These are phyloP conservation scores for Plasmodium gonderi DNA, from an alignment of 169 alveolate genomes.

Conservation along the genomic window DNA sequence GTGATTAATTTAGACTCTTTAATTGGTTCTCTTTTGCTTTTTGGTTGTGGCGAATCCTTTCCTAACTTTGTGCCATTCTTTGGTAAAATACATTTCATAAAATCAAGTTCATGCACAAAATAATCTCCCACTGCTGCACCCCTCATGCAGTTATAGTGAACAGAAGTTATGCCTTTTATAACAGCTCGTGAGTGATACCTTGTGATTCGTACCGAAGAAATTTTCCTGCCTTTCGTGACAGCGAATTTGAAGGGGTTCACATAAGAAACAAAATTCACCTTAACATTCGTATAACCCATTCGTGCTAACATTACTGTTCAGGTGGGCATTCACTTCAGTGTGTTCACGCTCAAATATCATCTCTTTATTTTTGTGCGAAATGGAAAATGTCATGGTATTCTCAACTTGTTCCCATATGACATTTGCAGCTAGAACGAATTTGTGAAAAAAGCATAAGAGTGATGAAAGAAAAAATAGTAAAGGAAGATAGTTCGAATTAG, in stretches of 20 bases:
- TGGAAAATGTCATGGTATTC: neutral
- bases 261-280: no score
- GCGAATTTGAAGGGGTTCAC: neutral
- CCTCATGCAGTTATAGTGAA: neutral
- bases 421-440: no score
- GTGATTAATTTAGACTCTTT: slow-evolving; percentile 26
- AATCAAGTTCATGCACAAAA: slow-evolving; percentile 52
- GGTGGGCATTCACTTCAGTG: neutral
- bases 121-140: neutral
- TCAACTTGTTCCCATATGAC: no score
- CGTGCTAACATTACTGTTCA: neutral
- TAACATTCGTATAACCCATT: no score
- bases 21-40: neutral
- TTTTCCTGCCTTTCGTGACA: neutral
- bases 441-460: no score
- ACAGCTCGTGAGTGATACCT: neutral
- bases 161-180: neutral
- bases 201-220: neutral
- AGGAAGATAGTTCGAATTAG: no score
- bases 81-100: slow-evolving; percentile 66
- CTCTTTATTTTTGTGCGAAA: neutral
- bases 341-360: neutral
- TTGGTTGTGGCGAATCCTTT: neutral
- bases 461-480: no score
- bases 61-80: slow-evolving; percentile 2